A percentile compares a stretch with the other conserved stretches of the same genome.
Conservation (phyloP, 2,329 filamentous ascomycete species). For the Pseudogymnoascus sp. region DNA sequence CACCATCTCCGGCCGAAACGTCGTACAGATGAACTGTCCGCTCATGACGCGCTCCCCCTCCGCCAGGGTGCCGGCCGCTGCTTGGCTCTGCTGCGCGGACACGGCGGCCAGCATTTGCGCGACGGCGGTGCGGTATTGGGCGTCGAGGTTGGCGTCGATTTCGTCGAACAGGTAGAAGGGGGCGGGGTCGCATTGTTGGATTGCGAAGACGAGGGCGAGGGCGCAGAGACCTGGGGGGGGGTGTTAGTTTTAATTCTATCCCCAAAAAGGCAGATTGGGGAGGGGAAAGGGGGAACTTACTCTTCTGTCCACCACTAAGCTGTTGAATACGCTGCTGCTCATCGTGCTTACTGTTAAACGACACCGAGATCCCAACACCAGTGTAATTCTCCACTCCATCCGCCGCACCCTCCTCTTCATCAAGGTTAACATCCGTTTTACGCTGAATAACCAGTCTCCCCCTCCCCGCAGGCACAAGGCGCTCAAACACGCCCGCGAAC, state of each 20-base stretch:
- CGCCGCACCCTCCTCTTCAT: constrained; percentile 61
- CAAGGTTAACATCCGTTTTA: constrained; percentile 64
- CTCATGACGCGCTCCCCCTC: constrained; percentile 35
- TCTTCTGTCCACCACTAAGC: constrained; percentile 94
- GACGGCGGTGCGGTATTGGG: constrained; percentile 94
- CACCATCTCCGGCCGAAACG: constrained; percentile 94
- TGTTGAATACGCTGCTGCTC: constrained; percentile 98
- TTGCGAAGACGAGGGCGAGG: constrained; percentile 96
- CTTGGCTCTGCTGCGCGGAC: constrained; percentile 55
- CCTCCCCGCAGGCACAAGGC: constrained; percentile 87
- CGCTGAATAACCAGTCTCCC: constrained; percentile 90
- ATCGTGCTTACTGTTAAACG: constrained; percentile 97
- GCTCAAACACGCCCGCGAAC: constrained; percentile 88
- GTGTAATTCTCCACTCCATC: constrained; percentile 87
- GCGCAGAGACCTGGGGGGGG: constrained; percentile 68
- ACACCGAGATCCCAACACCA: constrained; percentile 92
- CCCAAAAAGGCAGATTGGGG: too few relatives aligned
- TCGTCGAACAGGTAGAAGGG: constrained; percentile 99
- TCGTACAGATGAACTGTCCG: constrained; percentile 95
- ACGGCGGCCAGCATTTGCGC: constrained; percentile 80
- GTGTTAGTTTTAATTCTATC: constrained; percentile 21
- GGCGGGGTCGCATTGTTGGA: constrained; percentile 92
- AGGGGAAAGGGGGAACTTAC: constrained; percentile 48
- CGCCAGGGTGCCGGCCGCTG: constrained; percentile 32
- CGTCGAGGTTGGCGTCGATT: constrained; percentile 95